phyloP scores from a whole-genome alignment of 2,329 filamentous ascomycete genomes.

The Boeremia lycopersici region DNA sequence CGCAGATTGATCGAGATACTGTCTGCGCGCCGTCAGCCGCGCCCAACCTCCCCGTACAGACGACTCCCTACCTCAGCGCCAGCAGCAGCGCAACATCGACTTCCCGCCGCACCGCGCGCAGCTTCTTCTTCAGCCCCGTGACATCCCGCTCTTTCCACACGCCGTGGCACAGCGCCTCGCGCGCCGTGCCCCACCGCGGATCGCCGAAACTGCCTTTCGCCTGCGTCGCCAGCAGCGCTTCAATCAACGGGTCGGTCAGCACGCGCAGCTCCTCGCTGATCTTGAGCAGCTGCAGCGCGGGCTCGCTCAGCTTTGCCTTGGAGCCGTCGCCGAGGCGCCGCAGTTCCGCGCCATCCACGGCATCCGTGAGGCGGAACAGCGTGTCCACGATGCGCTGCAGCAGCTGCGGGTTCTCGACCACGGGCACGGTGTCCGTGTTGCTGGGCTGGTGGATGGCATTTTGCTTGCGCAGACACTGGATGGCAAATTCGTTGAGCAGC shows the following conservation, averaged over 20 bases:
- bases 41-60: too few relatives aligned
- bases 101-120: constrained; percentile 29
- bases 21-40: constrained; percentile 15
- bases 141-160: constrained; percentile 42
- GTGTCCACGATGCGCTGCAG: constrained; percentile 32
- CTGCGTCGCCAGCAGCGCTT: constrained; percentile 30
- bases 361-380: constrained; percentile 29
- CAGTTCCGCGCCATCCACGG: constrained; percentile 27
- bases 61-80: constrained; percentile 25
- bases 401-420: constrained; percentile 27
- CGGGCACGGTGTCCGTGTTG: constrained; percentile 13
- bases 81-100: constrained; percentile 33
- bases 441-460: constrained; percentile 30
- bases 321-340: constrained; percentile 28
- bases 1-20: constrained; percentile 38
- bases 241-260: constrained; percentile 24
- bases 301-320: constrained; percentile 33
- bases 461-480: constrained; percentile 31
- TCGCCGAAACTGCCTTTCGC: constrained; percentile 29
- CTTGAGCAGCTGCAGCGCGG: constrained; percentile 33
- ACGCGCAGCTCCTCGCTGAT: constrained; percentile 32
- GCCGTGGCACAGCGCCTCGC: constrained; percentile 41
- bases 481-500: constrained; percentile 32
- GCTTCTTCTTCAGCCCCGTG: constrained; percentile 33
- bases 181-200: constrained; percentile 26